Percentiles rank a stretch among this genome's conserved stretches.
These are phyloP conservation scores for Kondoa subrosea DNA, from an alignment of 768 basidiomycete genomes.

Conservation along the genomic window DNA sequence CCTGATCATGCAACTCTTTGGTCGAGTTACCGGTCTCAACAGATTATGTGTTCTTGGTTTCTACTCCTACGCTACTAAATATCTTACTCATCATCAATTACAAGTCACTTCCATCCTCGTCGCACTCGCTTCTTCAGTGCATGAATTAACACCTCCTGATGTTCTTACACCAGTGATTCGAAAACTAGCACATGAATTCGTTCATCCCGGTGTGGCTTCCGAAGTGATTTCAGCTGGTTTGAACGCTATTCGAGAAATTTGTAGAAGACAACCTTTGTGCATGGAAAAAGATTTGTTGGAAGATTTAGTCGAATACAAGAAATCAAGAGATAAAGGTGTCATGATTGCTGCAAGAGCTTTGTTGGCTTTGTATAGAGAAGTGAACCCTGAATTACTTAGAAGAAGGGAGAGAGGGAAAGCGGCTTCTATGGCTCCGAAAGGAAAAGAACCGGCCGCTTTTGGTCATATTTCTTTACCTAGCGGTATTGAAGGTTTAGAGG, in stretches of 20 bases:
- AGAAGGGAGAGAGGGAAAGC: constrained; percentile 81
- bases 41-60: constrained; percentile 84
- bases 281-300: constrained; percentile 89
- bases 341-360: constrained; percentile 74
- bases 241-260: constrained; percentile 89
- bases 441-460: constrained; percentile 56
- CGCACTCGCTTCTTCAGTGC: constrained; percentile 80
- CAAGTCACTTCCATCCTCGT: constrained; percentile 85
- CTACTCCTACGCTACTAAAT: constrained; percentile 83
- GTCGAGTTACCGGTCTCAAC: constrained; percentile 80
- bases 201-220: constrained; percentile 87
- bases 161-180: constrained; percentile 69
- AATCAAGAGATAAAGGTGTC: constrained; percentile 85
- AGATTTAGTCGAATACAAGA: constrained; percentile 84
- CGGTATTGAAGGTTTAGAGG: constrained; percentile 77
- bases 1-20: constrained; percentile 86
- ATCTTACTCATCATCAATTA: constrained; percentile 78
- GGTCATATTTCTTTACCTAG: constrained; percentile 61
- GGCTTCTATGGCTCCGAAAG: constrained; percentile 48
- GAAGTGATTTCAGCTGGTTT: constrained; percentile 94
- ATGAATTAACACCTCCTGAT: constrained; percentile 88
- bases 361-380: constrained; percentile 80
- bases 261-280: constrained; percentile 80
- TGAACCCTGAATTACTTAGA: constrained; percentile 84
- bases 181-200: constrained; percentile 87